phyloP scores from a whole-genome alignment of 192 early-diverging fungal genomes.

The Dissophora ornata region DNA sequence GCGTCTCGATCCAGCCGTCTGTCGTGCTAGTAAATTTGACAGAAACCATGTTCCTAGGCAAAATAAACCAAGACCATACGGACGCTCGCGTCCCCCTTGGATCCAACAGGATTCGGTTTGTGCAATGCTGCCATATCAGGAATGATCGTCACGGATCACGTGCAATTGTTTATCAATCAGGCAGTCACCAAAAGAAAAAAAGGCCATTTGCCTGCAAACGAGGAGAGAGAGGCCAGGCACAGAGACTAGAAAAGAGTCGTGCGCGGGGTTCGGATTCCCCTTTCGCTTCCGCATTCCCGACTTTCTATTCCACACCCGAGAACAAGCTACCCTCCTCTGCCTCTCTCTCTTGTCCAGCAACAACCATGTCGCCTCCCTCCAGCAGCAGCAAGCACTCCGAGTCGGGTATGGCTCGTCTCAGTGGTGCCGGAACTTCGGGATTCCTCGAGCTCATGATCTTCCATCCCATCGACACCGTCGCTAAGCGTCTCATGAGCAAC shows the following conservation, averaged over 20 bases:
- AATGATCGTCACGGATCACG: too few relatives aligned
- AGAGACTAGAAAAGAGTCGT: neutral
- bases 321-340: neutral
- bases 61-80: too few relatives aligned
- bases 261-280: neutral
- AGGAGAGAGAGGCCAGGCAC: neutral
- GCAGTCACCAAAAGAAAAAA: slow-evolving; percentile 10
- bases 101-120: too few relatives aligned
- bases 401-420: slow-evolving; percentile 87
- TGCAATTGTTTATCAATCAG: slow-evolving; percentile 4
- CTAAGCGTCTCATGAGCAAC: slow-evolving; percentile 98
- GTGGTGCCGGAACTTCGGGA: slow-evolving; percentile 91
- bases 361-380: slow-evolving; percentile 60
- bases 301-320: slow-evolving; percentile 12
- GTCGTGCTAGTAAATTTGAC: too few relatives aligned
- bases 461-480: slow-evolving; percentile 98
- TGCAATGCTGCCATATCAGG: too few relatives aligned
- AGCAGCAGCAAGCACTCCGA: slow-evolving; percentile 80
- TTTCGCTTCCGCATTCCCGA: slow-evolving; percentile 11
- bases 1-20: too few relatives aligned
- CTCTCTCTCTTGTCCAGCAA: slow-evolving; percentile 2
- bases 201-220: neutral
- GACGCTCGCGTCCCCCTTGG: too few relatives aligned
- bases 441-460: slow-evolving; percentile 95
- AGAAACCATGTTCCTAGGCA: too few relatives aligned